Evolutionary conservation across 2,329 filamentous ascomycete species (phyloP).

Genomic region (Paecilomyces sp.): DNA sequence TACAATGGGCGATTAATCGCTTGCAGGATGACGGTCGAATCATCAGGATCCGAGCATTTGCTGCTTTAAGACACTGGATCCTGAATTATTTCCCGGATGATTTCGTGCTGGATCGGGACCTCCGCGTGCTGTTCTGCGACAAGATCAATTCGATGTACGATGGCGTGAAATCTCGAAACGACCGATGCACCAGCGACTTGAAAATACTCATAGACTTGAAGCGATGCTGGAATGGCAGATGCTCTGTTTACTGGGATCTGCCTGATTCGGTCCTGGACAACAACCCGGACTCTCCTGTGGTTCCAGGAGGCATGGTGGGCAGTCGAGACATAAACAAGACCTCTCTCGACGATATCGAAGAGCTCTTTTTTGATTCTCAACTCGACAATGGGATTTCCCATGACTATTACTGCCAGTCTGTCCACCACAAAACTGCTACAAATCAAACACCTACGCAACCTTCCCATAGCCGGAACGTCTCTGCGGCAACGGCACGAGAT

Average conservation of each 20-base stretch:
- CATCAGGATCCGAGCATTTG: constrained; percentile 54
- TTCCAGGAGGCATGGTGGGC: constrained; percentile 66
- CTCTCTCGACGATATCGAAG: constrained; percentile 29
- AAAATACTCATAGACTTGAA: constrained; percentile 93
- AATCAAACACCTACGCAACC: background rate
- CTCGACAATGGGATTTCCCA: background rate
- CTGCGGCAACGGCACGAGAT: constrained; percentile 26
- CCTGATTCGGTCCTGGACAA: constrained; percentile 57
- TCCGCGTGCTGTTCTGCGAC: constrained; percentile 72
- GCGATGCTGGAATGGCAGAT: constrained; percentile 92
- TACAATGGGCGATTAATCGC: constrained; percentile 78
- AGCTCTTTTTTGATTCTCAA: constrained; percentile 7
- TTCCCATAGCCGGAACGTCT: constrained; percentile 27
- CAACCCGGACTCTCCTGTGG: constrained; percentile 59
- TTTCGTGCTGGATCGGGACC: constrained; percentile 67
- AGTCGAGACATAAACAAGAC: constrained; percentile 43
- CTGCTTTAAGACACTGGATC: constrained; percentile 11
- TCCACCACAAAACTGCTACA: background rate
- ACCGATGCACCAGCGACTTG: constrained; percentile 55
- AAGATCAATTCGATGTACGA: constrained; percentile 62
- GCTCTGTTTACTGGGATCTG: constrained; percentile 80
- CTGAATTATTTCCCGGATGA: constrained; percentile 80
- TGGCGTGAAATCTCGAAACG: constrained; percentile 44
- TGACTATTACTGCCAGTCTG: background rate
- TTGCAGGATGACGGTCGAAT: constrained; percentile 81